phyloP scores from a whole-genome alignment of 1,284 basidiomycete species.

The Trichosporon asahii region DNA sequence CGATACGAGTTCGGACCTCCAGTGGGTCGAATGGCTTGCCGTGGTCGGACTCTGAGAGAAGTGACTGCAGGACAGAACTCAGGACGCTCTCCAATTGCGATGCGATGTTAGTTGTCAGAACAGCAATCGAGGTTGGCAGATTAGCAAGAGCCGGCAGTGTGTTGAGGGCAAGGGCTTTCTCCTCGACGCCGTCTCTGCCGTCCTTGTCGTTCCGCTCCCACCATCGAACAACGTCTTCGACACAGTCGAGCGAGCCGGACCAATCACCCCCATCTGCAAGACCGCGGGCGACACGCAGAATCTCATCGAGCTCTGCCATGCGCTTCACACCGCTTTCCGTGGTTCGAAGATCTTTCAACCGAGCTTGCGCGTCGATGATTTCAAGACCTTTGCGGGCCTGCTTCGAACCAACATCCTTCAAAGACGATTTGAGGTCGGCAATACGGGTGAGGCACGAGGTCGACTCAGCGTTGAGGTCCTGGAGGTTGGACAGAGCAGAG shows the following conservation, averaged over 20 bases:
- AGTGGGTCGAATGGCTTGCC: conserved; percentile 29
- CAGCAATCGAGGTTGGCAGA: conserved; percentile 65
- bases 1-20: conserved; percentile 40
- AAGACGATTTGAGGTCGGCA: conserved; percentile 64
- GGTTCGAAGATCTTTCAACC: conserved; percentile 60
- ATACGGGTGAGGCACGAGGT: conserved; percentile 76
- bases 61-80: conserved; percentile 64
- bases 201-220: conserved; percentile 55
- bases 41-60: conserved; percentile 57
- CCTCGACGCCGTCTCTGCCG: conserved; percentile 12
- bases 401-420: conserved; percentile 72
- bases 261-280: conserved; percentile 78
- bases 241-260: conserved; percentile 71
- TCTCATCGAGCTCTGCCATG: conserved; percentile 69
- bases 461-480: conserved; percentile 85
- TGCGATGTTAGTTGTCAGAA: conserved; percentile 68
- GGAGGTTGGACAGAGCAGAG: conserved; percentile 87
- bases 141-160: conserved; percentile 66
- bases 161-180: conserved; percentile 41
- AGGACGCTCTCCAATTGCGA: conserved; percentile 74
- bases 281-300: conserved; percentile 65
- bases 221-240: conserved; percentile 68
- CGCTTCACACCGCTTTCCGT: conserved; percentile 65
- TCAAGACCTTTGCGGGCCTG: conserved; percentile 73
- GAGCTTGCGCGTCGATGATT: conserved; percentile 65